These are phyloP conservation scores for Sequoiadendron giganteum DNA, from an alignment of 75 land plant species.

Conservation along the genomic window DNA sequence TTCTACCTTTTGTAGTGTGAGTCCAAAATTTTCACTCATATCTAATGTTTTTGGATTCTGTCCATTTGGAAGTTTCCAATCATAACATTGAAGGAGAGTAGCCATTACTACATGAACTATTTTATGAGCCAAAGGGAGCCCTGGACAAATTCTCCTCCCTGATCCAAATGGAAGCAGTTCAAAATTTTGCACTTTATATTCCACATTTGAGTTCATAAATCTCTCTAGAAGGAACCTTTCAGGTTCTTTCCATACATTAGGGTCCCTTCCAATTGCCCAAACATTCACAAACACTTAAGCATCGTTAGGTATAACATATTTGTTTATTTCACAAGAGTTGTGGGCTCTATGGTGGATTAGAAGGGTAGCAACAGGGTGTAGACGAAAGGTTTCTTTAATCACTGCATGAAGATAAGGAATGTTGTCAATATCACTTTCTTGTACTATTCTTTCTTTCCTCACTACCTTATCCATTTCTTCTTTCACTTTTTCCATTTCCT, in stretches of 20 bases:
- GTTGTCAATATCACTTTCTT: background rate
- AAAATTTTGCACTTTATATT: slow-evolving; percentile 22
- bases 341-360: slow-evolving; percentile 54
- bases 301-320: slow-evolving; percentile 55
- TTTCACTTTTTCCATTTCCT: background rate
- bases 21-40: slow-evolving; percentile 70
- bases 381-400: slow-evolving; percentile 62
- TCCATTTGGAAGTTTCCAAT: slow-evolving; percentile 50
- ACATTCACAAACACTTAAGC: slow-evolving; percentile 51
- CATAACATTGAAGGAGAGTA: slow-evolving; percentile 50
- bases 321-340: slow-evolving; percentile 42
- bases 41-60: slow-evolving; percentile 38
- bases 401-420: slow-evolving; percentile 41
- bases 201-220: slow-evolving; percentile 43
- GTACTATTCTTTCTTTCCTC: slow-evolving; percentile 5
- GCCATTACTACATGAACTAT: slow-evolving; percentile 53
- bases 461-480: slow-evolving; percentile 17
- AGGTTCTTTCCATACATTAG: slow-evolving; percentile 49
- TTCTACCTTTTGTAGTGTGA: slow-evolving; percentile 44
- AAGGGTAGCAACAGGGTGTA: slow-evolving; percentile 73
- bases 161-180: slow-evolving; percentile 69
- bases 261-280: slow-evolving; percentile 64
- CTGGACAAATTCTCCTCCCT: slow-evolving; percentile 62
- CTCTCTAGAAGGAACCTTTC: slow-evolving; percentile 52
- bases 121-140: slow-evolving; percentile 45